Base-by-base conservation (phyloP, 2,329 filamentous ascomycete species). In the Monosporascus sp. region DNA sequence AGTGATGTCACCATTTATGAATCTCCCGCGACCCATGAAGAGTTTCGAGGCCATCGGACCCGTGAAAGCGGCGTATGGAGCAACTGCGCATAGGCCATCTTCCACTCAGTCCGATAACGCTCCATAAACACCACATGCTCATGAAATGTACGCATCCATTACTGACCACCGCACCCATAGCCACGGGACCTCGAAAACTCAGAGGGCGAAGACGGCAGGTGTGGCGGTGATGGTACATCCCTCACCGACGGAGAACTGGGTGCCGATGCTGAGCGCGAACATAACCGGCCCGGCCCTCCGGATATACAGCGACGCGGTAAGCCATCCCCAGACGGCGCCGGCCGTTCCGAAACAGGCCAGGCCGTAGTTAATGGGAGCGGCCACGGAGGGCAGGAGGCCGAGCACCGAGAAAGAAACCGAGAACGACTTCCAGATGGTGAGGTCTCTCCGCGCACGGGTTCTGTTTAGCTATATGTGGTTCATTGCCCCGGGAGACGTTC, bases 311-410 rank as follows among this genome's bases (percentile, higher is more conserved):
- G 45, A 27, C n/a, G 45, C 45, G 45, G 25, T 18, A 22, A 47
- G 31, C 45, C 45, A 47, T n/a, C 24, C 24, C 45, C 24, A 2
- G 45, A 47, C 5, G 24, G 24, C 24, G 55, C 66, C 66, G 37
- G 61, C 64, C 1, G 61, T 57, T 6, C 67, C 66, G 3, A 68
- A 60, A 58, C 70, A 69, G 4, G 63, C 68, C 7, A 70, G 59
- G 50, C 63, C 65, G 51, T 69, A 72, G 4, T 55, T 48, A 17
- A 73, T 60, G 2, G 68, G 71, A 9, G 68, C 68, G 7, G 70
- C 69, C 41, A 73, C 64, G 5, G 66, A 70, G 9, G 70, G 70
- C 6, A 72, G 53, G 14, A 73, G 64, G 18, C 70, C 70, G 7
- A 71, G 56, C 14, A 68, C 61, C 1, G 65, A 63, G 55, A 71